A percentile compares a stretch with the other conserved stretches of the same genome.
Evolutionary conservation across 148 eudicot species (phyloP).

Genomic region (Nyssa sinensis): DNA sequence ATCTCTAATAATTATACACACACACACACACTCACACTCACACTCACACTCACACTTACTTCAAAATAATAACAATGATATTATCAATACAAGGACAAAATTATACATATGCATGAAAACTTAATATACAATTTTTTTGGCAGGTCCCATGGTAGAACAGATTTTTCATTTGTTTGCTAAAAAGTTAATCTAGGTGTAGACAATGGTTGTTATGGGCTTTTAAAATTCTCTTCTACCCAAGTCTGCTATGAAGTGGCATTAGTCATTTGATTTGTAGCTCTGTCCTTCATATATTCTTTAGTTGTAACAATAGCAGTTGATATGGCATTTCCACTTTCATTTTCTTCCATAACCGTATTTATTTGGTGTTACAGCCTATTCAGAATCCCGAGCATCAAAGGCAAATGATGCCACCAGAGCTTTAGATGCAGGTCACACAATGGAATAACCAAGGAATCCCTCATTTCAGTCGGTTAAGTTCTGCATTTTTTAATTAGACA

Average conservation of each 20-base stretch:
- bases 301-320: neutral
- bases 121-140: no score
- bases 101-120: no score
- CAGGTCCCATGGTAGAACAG: no score
- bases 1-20: no score
- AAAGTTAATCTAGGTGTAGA: neutral
- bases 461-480: slow-evolving; percentile 41
- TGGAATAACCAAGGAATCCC: slow-evolving; percentile 50
- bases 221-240: no score
- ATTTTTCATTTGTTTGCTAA: no score
- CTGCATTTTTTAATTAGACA: slow-evolving; percentile 51
- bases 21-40: no score
- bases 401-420: slow-evolving; percentile 53
- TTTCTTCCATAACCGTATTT: neutral
- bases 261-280: neutral
- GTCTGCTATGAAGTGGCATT: neutral
- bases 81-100: no score
- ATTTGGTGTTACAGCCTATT: slow-evolving; percentile 47
- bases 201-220: neutral
- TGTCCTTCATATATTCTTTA: neutral
- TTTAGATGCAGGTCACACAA: slow-evolving; percentile 54
- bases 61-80: no score
- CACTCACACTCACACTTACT: no score
- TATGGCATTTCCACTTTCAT: neutral
- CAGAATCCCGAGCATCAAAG: no score